Evolutionary conservation across 192 early-diverging fungal genomes (phyloP), one percentile per base, ranked within the genome.

Genomic region (Paraglomus brasilianum): DNA sequence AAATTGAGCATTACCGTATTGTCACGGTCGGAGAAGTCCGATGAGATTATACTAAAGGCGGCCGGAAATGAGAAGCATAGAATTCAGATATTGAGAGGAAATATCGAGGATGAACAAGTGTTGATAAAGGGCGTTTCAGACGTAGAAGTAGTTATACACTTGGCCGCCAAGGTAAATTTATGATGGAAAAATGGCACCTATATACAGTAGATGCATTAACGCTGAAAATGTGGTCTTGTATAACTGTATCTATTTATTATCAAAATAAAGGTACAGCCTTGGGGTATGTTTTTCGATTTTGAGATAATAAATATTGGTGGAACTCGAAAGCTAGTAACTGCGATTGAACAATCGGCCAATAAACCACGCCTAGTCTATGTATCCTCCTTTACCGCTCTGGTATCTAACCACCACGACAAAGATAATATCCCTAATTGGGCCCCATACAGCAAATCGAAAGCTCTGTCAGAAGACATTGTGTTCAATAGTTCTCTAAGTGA

Each of bases 391-490:
- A 40, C 64, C 21, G 38, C 64, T n/a, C 22, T 11, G n/a, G 10
- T 66, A 41, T 41, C 15, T 39, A 36, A 49, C 52, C 49, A 66
- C 42, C 41, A 36, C 42, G 30, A 47, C 30, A 51, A 38, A 66
- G 64, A 66, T 49, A 15, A n/a, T 19, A 52, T 66, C 9, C 64
- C 64, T 38, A 50, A 66, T 38, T 66, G 64, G 64, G 64, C 64
- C 39, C 64, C 64, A 51, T 66, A 66, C 42, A 52, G 48, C n/a
- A 66, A 66, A 66, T 66, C 64, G 5, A 66, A 66, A 66, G 38
- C 38, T 38, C 45, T 52, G 36, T 24, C 64, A 8, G 64, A 66
- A 41, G 30, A 49, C 19, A 13, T 51, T 15, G 48, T 66, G 13
- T 6, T 41, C 8, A 66, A 66, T 8, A 38, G 48, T 0, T 38